These are phyloP conservation scores for Tanacetum coccineum DNA, from an alignment of 129 eudicot genomes.

Conservation along the genomic window DNA sequence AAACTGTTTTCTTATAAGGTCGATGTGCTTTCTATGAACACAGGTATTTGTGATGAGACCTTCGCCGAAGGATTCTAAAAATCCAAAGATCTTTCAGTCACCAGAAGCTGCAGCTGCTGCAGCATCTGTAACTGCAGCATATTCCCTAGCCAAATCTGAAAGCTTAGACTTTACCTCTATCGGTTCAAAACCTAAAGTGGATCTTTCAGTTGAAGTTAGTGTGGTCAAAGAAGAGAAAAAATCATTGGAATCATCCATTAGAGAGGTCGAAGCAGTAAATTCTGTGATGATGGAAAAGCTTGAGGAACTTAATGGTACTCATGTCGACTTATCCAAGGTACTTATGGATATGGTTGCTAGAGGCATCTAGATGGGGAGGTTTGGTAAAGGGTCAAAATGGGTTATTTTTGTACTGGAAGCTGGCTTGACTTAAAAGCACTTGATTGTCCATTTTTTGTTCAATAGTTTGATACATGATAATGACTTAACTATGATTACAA, in stretches of 20 bases:
- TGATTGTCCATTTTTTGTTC: neutral
- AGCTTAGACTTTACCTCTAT: conserved; percentile 34
- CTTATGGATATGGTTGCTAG: conserved; percentile 15
- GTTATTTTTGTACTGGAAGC: neutral
- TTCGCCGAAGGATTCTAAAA: conserved; percentile 49
- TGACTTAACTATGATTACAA: neutral
- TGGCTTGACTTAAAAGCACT: neutral
- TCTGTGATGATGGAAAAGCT: conserved; percentile 57
- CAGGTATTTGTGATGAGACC: conserved; percentile 79
- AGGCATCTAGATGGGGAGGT: neutral
- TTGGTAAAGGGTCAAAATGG: neutral
- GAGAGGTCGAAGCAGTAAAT: conserved; percentile 49
- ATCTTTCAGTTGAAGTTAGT: conserved; percentile 43
- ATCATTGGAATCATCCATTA: conserved; percentile 58
- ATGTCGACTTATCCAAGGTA: conserved; percentile 80
- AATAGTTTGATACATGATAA: neutral
- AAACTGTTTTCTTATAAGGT: conserved; percentile 12
- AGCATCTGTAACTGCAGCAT: conserved; percentile 97
- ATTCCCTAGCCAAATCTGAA: conserved; percentile 64
- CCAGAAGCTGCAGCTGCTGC: conserved; percentile 99
- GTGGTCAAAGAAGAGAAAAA: conserved; percentile 56
- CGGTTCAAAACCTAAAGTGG: conserved; percentile 41
- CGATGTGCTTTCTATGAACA: conserved; percentile 21
- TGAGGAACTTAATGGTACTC: conserved; percentile 52
- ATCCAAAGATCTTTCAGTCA: conserved; percentile 74